phyloP scores from a whole-genome alignment of 768 basidiomycete species.

The Boletus rufocinnamomeus region DNA sequence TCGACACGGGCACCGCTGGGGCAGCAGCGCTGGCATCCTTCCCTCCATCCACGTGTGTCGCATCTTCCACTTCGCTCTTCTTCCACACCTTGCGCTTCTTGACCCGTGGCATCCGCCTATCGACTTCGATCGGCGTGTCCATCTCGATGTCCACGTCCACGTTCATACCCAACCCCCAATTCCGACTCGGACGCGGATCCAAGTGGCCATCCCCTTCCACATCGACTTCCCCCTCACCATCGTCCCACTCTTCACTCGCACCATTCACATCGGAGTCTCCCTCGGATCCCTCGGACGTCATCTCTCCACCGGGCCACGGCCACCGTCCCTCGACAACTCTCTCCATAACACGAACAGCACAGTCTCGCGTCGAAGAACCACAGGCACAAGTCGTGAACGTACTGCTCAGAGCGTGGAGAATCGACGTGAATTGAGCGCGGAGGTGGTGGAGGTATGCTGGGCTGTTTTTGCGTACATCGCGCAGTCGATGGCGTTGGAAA shows the following conservation, averaged over 20 bases:
- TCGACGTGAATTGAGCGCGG: constrained; percentile 65
- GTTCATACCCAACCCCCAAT: constrained; percentile 26
- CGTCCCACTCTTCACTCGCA: constrained; percentile 20
- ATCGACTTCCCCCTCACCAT: constrained; percentile 21
- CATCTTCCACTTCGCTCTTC: constrained; percentile 36
- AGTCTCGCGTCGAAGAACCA: constrained; percentile 60
- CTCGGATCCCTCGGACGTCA: constrained; percentile 26
- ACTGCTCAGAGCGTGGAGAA: constrained; percentile 67
- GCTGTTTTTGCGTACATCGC: constrained; percentile 30
- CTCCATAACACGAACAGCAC: constrained; percentile 64
- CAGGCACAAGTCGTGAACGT: constrained; percentile 79
- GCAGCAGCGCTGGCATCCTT: neutral
- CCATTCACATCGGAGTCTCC: constrained; percentile 17
- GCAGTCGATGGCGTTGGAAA: neutral
- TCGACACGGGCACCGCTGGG: neutral
- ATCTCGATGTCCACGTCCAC: constrained; percentile 26
- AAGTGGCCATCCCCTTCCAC: constrained; percentile 26
- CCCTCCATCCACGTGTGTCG: neutral
- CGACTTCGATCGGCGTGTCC: constrained; percentile 10
- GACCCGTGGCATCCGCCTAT: constrained; percentile 6
- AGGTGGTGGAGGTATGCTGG: constrained; percentile 52
- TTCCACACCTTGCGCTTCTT: constrained; percentile 29
- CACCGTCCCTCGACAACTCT: constrained; percentile 53
- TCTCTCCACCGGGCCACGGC: constrained; percentile 36
- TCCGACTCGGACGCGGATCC: constrained; percentile 9